These are phyloP conservation scores for Rubroshorea leprosula DNA, from an alignment of 345 rosid species.

Conservation along the genomic window DNA sequence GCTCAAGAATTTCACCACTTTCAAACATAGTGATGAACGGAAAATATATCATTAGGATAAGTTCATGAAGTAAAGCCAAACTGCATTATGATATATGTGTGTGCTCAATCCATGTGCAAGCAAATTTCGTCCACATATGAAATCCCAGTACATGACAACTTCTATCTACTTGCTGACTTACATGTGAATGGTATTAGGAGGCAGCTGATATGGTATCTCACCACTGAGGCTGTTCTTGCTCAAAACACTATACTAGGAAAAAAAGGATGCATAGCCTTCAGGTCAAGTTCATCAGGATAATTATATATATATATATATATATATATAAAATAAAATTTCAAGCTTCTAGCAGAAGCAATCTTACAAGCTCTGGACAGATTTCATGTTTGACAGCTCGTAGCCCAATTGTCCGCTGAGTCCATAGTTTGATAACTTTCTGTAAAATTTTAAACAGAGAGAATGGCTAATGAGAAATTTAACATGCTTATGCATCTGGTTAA, in stretches of 20 bases:
- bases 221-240: conserved; percentile 82
- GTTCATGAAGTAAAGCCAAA: too few species aligned
- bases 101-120: too few species aligned
- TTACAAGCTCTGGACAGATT: conserved; percentile 79
- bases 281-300: conserved; percentile 15
- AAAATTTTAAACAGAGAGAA: conserved; percentile 12
- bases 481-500: not conserved
- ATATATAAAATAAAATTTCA: not conserved
- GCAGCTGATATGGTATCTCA: conserved; percentile 89
- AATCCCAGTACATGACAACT: not conserved
- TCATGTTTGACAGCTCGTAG: conserved; percentile 74
- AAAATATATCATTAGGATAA: too few species aligned
- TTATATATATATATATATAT: conserved; percentile 2
- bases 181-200: conserved; percentile 62
- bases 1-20: too few species aligned
- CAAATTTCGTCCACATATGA: not conserved
- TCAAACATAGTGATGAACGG: too few species aligned
- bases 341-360: conserved; percentile 16
- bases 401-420: conserved; percentile 82
- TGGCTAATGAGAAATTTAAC: not conserved
- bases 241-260: conserved; percentile 74
- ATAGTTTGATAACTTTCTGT: conserved; percentile 66
- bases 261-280: conserved; percentile 22
- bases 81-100: too few species aligned
- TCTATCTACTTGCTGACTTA: conserved; percentile 27